Base-by-base conservation (phyloP, 257 asterid genomes). In the Parsonsia alboflavescens region DNA sequence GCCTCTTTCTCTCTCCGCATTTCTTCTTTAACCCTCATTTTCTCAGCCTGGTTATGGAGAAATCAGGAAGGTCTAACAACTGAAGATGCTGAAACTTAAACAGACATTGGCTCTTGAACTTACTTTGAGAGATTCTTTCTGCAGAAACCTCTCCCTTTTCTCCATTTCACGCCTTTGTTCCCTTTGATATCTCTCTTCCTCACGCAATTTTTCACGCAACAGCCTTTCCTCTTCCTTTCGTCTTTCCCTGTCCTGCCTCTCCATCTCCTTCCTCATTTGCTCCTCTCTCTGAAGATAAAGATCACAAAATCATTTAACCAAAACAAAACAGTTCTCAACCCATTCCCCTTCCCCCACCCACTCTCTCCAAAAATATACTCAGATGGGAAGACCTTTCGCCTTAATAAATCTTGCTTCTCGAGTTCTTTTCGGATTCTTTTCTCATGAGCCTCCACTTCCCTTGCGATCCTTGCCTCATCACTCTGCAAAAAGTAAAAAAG, bases 131-230 rank as follows among this genome's bases (percentile, higher is more conserved):
- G 87, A 85, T 74, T 93, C 98, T 85, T 86, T 93, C 73, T 86
- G 97, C 48, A 88, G 80, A 78, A 82, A 89, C 78, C 84, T 93
- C 84, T 93, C 97, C 83, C 91, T 82, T 73, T 96, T 81, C 75
- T 93, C 98, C 88, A 93, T 86, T 85, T 91, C 97, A 57, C 98
- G 96, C 80, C 87, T 87, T 82, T 91, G 93, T 85, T 91, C 98
- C 78, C 91, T 85, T 78, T 80, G 96, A 73, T 12, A 81, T 77
- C 86, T 86, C 80, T 93, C 98, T 80, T 88, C 96, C 74, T 91
- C 96, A 28, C 96, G 93, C 78, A 77, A 96, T 82, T 88, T 88
- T 80, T 93, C 97, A n/a, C 98, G 96, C 78, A 93, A 76, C 76
- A 91, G 79, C 68, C 96, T 87, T 75, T 91, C 96, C 81, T 93